Evolutionary conservation across 2,329 filamentous ascomycete genomes (phyloP).

Genomic region (Chrysoporthe puriensis): DNA sequence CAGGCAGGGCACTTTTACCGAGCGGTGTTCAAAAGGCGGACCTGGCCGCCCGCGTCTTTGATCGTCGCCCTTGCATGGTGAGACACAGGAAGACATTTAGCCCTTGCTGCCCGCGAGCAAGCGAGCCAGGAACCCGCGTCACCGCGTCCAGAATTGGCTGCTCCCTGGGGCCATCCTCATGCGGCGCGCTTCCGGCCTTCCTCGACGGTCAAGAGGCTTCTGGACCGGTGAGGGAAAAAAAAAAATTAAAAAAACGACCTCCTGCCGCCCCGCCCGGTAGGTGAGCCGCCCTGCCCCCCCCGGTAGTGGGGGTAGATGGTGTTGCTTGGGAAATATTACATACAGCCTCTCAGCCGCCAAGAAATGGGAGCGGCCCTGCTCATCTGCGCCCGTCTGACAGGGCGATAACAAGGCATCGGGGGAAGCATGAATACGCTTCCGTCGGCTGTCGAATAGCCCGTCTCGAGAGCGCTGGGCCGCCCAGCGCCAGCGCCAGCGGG

Average conservation of each 20-base stretch:
- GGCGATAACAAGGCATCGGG: constrained; percentile 14
- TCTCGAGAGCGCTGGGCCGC: constrained; percentile 3
- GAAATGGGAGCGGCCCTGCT: neutral
- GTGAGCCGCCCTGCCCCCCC: neutral
- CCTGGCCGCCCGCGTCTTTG: neutral
- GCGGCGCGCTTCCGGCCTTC: constrained; percentile 9
- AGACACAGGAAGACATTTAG: neutral
- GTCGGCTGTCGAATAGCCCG: constrained; percentile 7
- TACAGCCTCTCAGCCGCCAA: constrained; percentile 19
- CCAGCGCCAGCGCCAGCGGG: constrained; percentile 5
- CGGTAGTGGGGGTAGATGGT: neutral
- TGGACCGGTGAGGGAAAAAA: constrained; percentile 7
- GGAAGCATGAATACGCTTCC: constrained; percentile 9
- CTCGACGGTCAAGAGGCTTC: constrained; percentile 5
- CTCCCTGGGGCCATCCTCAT: constrained; percentile 2
- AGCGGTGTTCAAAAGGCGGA: constrained; percentile 6
- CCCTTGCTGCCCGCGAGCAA: neutral
- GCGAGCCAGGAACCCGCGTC: constrained; percentile 4
- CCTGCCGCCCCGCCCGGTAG: neutral
- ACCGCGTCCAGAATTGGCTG: constrained; percentile 3
- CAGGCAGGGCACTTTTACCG: constrained; percentile 14
- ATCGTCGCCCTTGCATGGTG: neutral
- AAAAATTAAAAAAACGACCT: too few species aligned
- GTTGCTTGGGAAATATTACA: neutral
- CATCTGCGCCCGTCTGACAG: constrained; percentile 8